Conservation (phyloP, 768 basidiomycete species). For the Lactarius sp. region DNA sequence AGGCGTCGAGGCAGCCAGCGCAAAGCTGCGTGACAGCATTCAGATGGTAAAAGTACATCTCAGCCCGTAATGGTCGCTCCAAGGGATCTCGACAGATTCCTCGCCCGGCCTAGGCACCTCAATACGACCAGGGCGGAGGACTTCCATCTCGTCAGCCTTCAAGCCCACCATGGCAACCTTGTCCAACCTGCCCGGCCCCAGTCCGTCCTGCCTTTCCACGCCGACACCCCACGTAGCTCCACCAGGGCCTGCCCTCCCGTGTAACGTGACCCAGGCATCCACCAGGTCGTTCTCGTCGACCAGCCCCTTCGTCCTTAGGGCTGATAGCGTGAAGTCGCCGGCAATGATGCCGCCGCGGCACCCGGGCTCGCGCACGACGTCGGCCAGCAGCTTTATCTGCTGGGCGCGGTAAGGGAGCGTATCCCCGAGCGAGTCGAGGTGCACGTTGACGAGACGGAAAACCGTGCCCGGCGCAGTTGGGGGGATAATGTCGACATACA, state of each 20-base stretch:
- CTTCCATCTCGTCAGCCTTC: slow-evolving; percentile 34
- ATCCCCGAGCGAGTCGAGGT: slow-evolving; percentile 34
- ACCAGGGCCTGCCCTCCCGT: slow-evolving; percentile 30
- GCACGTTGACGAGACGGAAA: slow-evolving; percentile 39
- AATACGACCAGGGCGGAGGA: slow-evolving; percentile 35
- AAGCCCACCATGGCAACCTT: slow-evolving; percentile 40
- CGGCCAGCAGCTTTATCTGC: slow-evolving; percentile 33
- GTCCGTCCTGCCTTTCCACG: slow-evolving; percentile 30
- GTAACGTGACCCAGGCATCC: slow-evolving; percentile 41
- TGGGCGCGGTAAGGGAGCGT: slow-evolving; percentile 11
- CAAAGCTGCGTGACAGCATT: background rate
- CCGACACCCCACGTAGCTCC: slow-evolving; percentile 40
- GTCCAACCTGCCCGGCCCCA: slow-evolving; percentile 28
- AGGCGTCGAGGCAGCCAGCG: too few relatives aligned
- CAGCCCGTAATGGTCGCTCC: slow-evolving; percentile 40
- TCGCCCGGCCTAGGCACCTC: slow-evolving; percentile 31
- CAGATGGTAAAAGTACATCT: slow-evolving; percentile 30
- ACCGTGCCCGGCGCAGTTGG: slow-evolving; percentile 26
- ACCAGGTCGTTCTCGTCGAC: slow-evolving; percentile 32
- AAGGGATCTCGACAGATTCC: slow-evolving; percentile 28
- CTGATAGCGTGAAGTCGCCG: slow-evolving; percentile 44
- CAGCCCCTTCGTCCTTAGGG: slow-evolving; percentile 30
- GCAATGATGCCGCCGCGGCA: slow-evolving; percentile 41
- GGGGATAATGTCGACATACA: slow-evolving; percentile 34
- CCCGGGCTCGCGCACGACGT: slow-evolving; percentile 39